Conservation (phyloP, 2,329 filamentous ascomycete species). For the Pyrenochaeta sp. region DNA sequence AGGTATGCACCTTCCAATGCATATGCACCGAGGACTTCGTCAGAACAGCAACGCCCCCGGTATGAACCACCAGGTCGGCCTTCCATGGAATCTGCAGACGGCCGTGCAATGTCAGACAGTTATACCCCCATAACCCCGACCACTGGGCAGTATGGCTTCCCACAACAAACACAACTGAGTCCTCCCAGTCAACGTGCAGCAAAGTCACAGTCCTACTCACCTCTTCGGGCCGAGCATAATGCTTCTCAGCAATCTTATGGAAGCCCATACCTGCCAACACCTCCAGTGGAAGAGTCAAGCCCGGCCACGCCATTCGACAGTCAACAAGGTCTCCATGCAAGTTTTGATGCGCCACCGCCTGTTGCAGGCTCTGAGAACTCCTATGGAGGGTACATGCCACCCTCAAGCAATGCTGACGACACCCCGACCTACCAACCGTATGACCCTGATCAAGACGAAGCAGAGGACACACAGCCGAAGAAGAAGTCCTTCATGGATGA, state of each 20-base stretch:
- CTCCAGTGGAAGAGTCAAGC: constrained; percentile 26
- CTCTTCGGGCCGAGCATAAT: constrained; percentile 36
- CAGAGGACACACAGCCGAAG: constrained; percentile 54
- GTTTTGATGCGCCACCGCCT: constrained; percentile 28
- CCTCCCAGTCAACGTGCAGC: constrained; percentile 30
- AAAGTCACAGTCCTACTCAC: constrained; percentile 43
- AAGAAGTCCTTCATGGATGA: constrained; percentile 85
- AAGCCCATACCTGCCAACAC: constrained; percentile 40
- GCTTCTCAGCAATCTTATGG: constrained; percentile 33
- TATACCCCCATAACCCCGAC: constrained; percentile 38
- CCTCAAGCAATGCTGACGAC: constrained; percentile 37
- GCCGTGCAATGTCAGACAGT: constrained; percentile 39
- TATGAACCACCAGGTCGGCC: constrained; percentile 54
- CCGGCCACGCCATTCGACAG: constrained; percentile 33
- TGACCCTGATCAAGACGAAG: constrained; percentile 57
- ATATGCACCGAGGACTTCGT: constrained; percentile 59
- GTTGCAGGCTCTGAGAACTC: constrained; percentile 16
- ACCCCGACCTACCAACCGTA: constrained; percentile 55
- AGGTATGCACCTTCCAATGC: constrained; percentile 48
- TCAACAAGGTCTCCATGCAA: constrained; percentile 35
- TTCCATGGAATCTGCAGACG: constrained; percentile 47
- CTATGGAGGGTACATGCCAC: constrained; percentile 42
- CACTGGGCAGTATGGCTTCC: constrained; percentile 38
- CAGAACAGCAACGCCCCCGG: constrained; percentile 58
- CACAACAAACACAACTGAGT: constrained; percentile 40